phyloP scores from a whole-genome alignment of 2,329 filamentous ascomycete genomes.

The Cordyceps cateniannulata region DNA sequence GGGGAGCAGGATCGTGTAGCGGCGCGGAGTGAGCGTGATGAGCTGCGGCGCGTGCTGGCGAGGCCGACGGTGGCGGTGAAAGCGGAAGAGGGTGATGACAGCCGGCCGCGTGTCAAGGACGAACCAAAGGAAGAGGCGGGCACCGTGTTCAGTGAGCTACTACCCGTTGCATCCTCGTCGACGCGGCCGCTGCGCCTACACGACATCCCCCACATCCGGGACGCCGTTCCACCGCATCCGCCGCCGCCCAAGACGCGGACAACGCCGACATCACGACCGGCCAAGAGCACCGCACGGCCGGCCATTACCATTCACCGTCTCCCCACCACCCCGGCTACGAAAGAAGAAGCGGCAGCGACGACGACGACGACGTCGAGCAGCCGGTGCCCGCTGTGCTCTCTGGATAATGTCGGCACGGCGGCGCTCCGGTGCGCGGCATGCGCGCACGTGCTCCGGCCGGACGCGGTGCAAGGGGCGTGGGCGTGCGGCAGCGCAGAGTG shows the following conservation, averaged over 20 bases:
- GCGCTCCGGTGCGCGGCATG: constrained; percentile 61
- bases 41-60: constrained; percentile 46
- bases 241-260: background rate
- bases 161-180: background rate
- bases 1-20: constrained; percentile 35
- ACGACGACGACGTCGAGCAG: background rate
- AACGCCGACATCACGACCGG: background rate
- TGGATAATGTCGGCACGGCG: constrained; percentile 47
- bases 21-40: constrained; percentile 48
- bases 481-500: constrained; percentile 53
- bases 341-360: background rate
- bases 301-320: background rate
- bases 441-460: constrained; percentile 58
- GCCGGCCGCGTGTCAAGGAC: background rate
- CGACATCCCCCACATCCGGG: background rate
- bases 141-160: background rate
- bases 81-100: background rate
- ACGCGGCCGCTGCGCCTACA: background rate
- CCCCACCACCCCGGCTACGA: background rate
- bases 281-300: background rate
- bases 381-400: constrained; percentile 60
- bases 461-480: constrained; percentile 55
- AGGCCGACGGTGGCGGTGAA: background rate
- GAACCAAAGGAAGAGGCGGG: background rate
- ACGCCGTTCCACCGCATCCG: background rate